Base-by-base conservation (phyloP, 2,329 filamentous ascomycete species). In the Cadophora gregata region DNA sequence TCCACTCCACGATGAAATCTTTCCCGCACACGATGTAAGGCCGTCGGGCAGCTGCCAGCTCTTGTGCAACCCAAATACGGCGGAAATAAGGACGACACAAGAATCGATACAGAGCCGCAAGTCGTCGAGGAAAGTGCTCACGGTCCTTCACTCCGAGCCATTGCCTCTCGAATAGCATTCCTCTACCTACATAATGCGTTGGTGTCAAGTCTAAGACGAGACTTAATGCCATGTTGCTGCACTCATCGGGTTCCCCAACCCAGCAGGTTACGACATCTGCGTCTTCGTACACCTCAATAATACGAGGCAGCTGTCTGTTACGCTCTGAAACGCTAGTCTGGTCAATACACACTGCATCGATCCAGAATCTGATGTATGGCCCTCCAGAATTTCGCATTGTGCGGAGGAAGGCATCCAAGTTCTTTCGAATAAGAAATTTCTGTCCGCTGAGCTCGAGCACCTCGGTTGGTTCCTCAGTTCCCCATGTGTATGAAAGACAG, bases 31-130 rank as follows among this genome's bases (percentile, higher is more conserved):
- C 27, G 5, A 68, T 16, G 14, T 56, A 38, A 9, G 63, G 63
- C 25, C 19, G 14, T 31, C 31, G 59, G 31, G 60, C 61, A 10
- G 42, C 63, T n/a, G 63, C 64, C 24, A 69, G n/a, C 63, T 81
- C 79, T 65, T 81, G 79, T 0, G 81, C 74, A 3, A 81, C 75
- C 80, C 79, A 81, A 0, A 78, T 72, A 2, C 78, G 72, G 3
- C 59, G 61, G 31, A 69, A 69, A 31, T 67, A 69, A 31, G 62
- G 64, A 4, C 64, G 31, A 10, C 31, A 38, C 19, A 69, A 47
- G 21, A 69, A 67, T 3, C 67, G 60, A 58, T 66, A 68, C 9
- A 64, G 38, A 14, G 63, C 60, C 24, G 67, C 67, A 9, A 68
- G 63, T 45, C 67, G 55, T 27, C n/a, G 14, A 3, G 60, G 63